These are phyloP conservation scores for Acanthochlamys bracteata DNA, from an alignment of 106 monocot species.

Conservation along the genomic window DNA sequence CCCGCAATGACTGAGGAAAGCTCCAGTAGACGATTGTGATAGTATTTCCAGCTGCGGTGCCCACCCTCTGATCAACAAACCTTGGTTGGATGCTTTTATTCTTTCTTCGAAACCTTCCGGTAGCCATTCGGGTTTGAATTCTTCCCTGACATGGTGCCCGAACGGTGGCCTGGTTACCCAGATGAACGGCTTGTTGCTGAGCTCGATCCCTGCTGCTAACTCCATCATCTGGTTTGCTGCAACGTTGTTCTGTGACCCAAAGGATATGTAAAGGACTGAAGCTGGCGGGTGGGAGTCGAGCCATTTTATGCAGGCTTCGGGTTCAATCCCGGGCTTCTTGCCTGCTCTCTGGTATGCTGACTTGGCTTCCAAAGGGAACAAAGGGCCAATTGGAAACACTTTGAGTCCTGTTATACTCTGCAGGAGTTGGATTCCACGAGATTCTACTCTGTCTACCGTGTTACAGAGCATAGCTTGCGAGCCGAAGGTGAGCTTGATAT, in stretches of 20 bases:
- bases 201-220: slow-evolving; percentile 33
- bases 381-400: slow-evolving; percentile 14
- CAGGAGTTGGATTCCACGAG: not conserved
- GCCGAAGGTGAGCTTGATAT: not conserved
- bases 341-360: not conserved
- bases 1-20: slow-evolving; percentile 18
- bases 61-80: slow-evolving; percentile 6
- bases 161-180: slow-evolving; percentile 38
- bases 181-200: slow-evolving; percentile 27
- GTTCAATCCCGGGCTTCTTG: not conserved
- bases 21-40: not conserved
- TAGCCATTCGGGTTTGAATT: slow-evolving; percentile 24
- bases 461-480: slow-evolving; percentile 27
- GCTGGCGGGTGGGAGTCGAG: slow-evolving; percentile 14
- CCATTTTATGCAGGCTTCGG: slow-evolving; percentile 11
- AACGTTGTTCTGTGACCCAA: slow-evolving; percentile 41
- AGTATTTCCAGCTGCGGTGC: slow-evolving; percentile 19
- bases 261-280: slow-evolving; percentile 35
- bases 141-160: slow-evolving; percentile 13
- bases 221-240: slow-evolving; percentile 23
- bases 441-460: slow-evolving; percentile 21
- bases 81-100: slow-evolving; percentile 5
- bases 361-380: slow-evolving; percentile 7
- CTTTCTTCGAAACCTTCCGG: slow-evolving; percentile 21
- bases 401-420: too few relatives aligned